Conservation (phyloP, 768 basidiomycete genomes). For the Hortiboletus campestris region DNA sequence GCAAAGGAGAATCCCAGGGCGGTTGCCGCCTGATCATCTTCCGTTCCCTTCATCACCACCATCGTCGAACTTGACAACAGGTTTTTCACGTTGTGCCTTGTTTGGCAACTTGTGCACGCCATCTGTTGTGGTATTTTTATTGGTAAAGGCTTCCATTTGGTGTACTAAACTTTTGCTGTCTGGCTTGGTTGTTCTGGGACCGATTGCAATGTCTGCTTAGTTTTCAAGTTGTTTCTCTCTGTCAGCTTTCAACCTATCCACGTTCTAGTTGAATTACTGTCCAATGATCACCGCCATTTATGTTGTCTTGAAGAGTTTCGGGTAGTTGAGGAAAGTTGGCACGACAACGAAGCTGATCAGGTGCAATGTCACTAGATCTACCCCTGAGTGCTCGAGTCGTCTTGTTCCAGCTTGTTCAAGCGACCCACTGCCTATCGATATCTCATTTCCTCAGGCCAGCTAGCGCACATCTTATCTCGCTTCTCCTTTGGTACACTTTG, state of each 20-base stretch:
- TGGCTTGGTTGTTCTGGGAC: conserved; percentile 1
- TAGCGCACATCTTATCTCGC: conserved; percentile 11
- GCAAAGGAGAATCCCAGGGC: conserved; percentile 64
- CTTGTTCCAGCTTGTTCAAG: conserved; percentile 30
- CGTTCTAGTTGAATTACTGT: conserved; percentile 10
- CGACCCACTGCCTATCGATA: conserved; percentile 5
- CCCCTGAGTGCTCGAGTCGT: conserved; percentile 22
- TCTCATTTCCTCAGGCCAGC: neutral
- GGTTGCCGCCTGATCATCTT: conserved; percentile 20
- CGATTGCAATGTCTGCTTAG: conserved; percentile 1
- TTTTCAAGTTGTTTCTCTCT: neutral
- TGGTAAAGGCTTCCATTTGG: conserved; percentile 27
- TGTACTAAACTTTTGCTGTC: conserved; percentile 18
- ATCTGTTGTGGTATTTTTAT: conserved; percentile 31
- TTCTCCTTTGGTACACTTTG: conserved; percentile 21
- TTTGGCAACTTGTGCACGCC: conserved; percentile 18
- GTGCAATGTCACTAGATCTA: neutral
- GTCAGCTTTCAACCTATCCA: conserved; percentile 12
- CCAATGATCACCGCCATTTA: neutral
- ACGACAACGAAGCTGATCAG: conserved; percentile 3
- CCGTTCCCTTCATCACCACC: conserved; percentile 2
- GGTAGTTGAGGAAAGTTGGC: conserved; percentile 1
- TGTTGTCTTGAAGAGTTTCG: neutral
- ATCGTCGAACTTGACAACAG: conserved; percentile 4
- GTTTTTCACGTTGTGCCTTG: conserved; percentile 13